Percentiles rank a stretch among this genome's conserved stretches.
Conservation (phyloP, 2,329 filamentous ascomycete genomes). For the Metarhizium rileyi region DNA sequence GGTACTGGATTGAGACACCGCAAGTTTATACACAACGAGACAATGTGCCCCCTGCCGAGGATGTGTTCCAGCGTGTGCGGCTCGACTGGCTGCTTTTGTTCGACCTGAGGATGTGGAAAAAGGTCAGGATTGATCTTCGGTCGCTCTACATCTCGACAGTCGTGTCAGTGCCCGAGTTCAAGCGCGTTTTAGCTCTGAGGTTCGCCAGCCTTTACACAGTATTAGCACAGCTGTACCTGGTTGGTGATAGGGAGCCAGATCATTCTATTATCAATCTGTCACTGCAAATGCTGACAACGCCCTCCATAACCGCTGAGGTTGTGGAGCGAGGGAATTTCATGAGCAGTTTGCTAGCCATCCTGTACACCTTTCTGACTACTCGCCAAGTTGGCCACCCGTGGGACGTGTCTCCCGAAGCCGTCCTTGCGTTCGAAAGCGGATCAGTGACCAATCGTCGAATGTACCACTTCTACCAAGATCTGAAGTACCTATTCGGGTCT, state of each 20-base stretch:
- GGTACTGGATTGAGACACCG: slow-evolving; percentile 82
- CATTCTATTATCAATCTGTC: slow-evolving; percentile 98
- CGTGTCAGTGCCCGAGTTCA: slow-evolving; percentile 91
- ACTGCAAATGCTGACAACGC: slow-evolving; percentile 90
- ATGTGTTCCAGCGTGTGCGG: slow-evolving; percentile 80
- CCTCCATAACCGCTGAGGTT: slow-evolving; percentile 91
- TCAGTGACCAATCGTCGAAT: slow-evolving; percentile 91
- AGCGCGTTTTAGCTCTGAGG: slow-evolving; percentile 82
- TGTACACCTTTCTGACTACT: slow-evolving; percentile 95
- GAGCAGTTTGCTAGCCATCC: slow-evolving; percentile 86
- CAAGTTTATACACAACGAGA: slow-evolving; percentile 54
- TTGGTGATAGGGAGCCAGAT: slow-evolving; percentile 91
- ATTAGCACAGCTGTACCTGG: slow-evolving; percentile 86
- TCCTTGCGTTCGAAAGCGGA: slow-evolving; percentile 85
- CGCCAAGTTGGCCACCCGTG: slow-evolving; percentile 91
- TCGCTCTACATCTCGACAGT: slow-evolving; percentile 95
- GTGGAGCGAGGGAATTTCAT: slow-evolving; percentile 93
- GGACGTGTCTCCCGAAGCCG: slow-evolving; percentile 76
- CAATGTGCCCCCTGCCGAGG: slow-evolving; percentile 63
- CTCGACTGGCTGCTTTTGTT: slow-evolving; percentile 93
- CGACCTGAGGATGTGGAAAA: slow-evolving; percentile 94
- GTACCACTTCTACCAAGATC: slow-evolving; percentile 95
- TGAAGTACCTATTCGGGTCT: slow-evolving; percentile 83
- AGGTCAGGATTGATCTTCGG: slow-evolving; percentile 77
- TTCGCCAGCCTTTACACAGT: slow-evolving; percentile 93